These are phyloP conservation scores for Epichloe hybrida DNA, from an alignment of 2,329 filamentous ascomycete species.

Conservation along the genomic window DNA sequence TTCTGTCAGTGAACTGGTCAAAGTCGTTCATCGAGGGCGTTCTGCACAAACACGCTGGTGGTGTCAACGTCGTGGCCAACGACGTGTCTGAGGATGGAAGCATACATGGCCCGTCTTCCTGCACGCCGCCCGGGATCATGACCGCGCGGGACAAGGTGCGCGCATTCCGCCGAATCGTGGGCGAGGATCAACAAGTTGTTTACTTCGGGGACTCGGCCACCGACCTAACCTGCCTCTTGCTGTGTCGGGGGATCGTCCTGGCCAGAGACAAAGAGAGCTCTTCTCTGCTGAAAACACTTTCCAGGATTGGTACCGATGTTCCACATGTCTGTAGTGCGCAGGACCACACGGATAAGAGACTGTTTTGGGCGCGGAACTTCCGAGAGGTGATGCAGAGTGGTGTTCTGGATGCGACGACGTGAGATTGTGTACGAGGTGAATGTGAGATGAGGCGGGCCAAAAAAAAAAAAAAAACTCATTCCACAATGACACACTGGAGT, in stretches of 20 bases:
- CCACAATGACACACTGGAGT: too few relatives aligned
- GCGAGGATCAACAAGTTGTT: constrained; percentile 17
- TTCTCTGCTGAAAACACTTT: constrained; percentile 23
- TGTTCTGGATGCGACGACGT: neutral
- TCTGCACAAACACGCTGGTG: constrained; percentile 17
- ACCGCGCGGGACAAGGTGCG: constrained; percentile 34
- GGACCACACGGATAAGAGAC: constrained; percentile 1
- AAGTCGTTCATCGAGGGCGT: constrained; percentile 32
- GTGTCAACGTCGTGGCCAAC: constrained; percentile 30
- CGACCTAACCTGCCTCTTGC: constrained; percentile 39
- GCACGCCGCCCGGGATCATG: constrained; percentile 13
- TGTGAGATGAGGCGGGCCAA: too few relatives aligned
- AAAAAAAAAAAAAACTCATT: too few relatives aligned
- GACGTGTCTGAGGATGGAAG: constrained; percentile 23
- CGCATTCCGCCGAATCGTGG: constrained; percentile 21
- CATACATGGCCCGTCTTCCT: constrained; percentile 26
- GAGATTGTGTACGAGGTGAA: neutral
- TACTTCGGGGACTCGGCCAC: constrained; percentile 47
- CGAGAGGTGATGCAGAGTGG: constrained; percentile 23
- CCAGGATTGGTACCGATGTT: constrained; percentile 24
- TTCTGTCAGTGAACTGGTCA: constrained; percentile 42
- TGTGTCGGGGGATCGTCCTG: constrained; percentile 31
- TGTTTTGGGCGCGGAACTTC: constrained; percentile 32
- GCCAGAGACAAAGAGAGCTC: constrained; percentile 20
- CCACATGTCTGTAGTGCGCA: constrained; percentile 20